Evolutionary conservation across 2,329 filamentous ascomycete genomes (phyloP).

Genomic region (Stagonosporopsis vannaccii): DNA sequence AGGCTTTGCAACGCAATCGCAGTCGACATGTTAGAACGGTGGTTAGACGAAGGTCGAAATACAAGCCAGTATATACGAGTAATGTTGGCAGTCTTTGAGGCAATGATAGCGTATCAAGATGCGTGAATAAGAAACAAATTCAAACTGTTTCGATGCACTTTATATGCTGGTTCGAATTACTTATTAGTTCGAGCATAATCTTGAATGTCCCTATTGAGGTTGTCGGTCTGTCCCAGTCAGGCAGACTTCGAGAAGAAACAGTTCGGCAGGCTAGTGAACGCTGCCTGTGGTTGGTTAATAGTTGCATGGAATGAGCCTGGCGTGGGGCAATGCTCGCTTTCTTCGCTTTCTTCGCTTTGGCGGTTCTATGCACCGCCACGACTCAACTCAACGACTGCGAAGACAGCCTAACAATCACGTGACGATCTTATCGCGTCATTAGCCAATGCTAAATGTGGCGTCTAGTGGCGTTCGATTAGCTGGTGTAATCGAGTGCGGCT

Average conservation of each 20-base stretch:
- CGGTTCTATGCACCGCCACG: conserved; percentile 2
- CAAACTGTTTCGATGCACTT: background rate
- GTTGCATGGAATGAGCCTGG: background rate
- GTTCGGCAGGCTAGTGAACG: no score
- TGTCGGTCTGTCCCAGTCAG: background rate
- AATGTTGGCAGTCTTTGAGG: background rate
- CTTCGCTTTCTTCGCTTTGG: conserved; percentile 1
- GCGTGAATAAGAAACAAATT: background rate
- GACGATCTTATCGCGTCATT: no score
- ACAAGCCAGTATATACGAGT: background rate
- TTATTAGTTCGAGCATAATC: background rate
- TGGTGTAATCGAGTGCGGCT: background rate
- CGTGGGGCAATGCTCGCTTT: conserved; percentile 6
- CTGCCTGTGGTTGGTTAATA: background rate
- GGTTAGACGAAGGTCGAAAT: background rate
- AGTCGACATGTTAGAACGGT: background rate
- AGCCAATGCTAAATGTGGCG: no score
- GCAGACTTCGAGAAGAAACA: background rate
- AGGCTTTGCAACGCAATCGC: background rate
- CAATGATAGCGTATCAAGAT: background rate
- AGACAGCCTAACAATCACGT: no score
- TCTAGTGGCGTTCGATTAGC: no score
- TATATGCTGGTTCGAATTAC: background rate
- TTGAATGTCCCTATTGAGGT: background rate
- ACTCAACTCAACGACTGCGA: background rate